Evolutionary conservation across 2,329 filamentous ascomycete genomes (phyloP).

Genomic region (Hypoxylon sp.): DNA sequence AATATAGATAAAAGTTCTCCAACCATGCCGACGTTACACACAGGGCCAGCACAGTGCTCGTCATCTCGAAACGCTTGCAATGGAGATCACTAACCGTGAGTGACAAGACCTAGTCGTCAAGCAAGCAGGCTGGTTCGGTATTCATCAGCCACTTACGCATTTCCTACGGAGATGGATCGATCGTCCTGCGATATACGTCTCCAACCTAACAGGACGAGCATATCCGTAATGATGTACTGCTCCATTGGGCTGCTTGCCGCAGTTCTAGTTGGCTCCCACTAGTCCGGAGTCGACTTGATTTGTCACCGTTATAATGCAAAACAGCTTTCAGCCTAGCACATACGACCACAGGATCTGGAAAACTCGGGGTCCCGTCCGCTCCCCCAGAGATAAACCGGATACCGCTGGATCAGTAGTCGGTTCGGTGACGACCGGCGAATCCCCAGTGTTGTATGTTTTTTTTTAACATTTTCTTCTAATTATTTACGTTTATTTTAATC

Average conservation of each 20-base stretch:
- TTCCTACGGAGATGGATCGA: too few species aligned
- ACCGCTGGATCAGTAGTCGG: not conserved
- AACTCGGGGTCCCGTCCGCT: slow-evolving; percentile 2
- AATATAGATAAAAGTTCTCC: not conserved
- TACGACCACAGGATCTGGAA: slow-evolving; percentile 4
- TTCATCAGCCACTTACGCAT: not conserved
- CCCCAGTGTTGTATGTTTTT: slow-evolving; percentile 4
- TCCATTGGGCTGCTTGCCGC: too few species aligned
- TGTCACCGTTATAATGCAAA: not conserved
- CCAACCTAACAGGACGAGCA: too few species aligned
- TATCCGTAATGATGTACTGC: too few species aligned
- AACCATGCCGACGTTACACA: not conserved
- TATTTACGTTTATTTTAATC: not conserved
- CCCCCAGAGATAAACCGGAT: not conserved
- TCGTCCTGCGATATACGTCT: too few species aligned
- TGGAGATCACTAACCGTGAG: not conserved
- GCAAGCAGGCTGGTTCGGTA: not conserved
- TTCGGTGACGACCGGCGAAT: slow-evolving; percentile 4
- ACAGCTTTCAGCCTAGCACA: not conserved
- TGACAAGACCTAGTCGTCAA: not conserved
- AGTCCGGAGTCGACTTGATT: not conserved
- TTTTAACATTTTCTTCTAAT: not conserved
- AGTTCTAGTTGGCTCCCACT: not conserved
- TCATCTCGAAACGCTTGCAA: not conserved
- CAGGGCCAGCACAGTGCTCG: not conserved